A percentile compares a stretch with the other conserved stretches of the same genome.
These are phyloP conservation scores for Pyrenophora tritici-repentis DNA, from an alignment of 2,329 filamentous ascomycete genomes.

Conservation along the genomic window DNA sequence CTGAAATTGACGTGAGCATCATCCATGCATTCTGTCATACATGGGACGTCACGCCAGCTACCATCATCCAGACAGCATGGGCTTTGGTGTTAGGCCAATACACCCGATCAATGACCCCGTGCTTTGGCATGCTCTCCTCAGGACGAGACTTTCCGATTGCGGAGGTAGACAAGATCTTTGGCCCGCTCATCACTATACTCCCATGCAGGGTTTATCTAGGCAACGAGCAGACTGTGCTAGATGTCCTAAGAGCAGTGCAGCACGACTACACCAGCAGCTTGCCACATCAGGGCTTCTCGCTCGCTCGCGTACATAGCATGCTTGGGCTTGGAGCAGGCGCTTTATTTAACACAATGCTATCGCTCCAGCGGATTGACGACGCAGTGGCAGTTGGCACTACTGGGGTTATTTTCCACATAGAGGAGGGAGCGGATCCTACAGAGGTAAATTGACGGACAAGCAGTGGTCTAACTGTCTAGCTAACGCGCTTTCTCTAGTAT, in stretches of 20 bases:
- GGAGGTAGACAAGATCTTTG: background rate
- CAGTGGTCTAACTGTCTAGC: too few species aligned
- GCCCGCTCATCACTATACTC: too few species aligned
- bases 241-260: background rate
- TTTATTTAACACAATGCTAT: background rate
- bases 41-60: constrained; percentile 18
- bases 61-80: constrained; percentile 37
- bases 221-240: too few species aligned
- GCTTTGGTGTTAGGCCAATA: background rate
- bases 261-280: background rate
- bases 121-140: background rate
- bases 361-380: background rate
- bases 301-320: background rate
- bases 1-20: constrained; percentile 16
- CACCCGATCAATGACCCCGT: background rate
- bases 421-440: background rate
- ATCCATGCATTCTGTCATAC: constrained; percentile 14
- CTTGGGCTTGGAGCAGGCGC: background rate
- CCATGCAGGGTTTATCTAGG: background rate
- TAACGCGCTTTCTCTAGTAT: too few species aligned
- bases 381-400: background rate
- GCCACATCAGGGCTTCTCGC: background rate
- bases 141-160: background rate
- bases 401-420: background rate
- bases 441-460: background rate